Percentiles rank a stretch among this genome's conserved stretches.
phyloP scores from a whole-genome alignment of 352 stramenopile species.

The Pythium folliculosum region DNA sequence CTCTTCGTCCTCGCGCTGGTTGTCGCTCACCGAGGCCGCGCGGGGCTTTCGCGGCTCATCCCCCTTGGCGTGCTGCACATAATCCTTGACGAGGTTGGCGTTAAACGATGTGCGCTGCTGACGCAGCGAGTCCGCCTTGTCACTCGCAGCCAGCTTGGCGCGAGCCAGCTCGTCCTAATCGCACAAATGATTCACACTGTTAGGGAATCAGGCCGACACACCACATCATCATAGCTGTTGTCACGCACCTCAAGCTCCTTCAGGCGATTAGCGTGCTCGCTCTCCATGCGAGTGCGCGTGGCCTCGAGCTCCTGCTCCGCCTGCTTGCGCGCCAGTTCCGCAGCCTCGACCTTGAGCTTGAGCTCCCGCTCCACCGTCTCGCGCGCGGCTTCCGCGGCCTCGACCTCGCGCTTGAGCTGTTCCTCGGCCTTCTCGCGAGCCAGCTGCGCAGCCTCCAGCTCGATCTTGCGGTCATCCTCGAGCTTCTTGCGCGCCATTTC shows the following conservation, averaged over 20 bases:
- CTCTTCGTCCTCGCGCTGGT: constrained; percentile 5
- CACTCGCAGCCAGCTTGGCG: constrained; percentile 2
- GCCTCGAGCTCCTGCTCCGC: constrained; percentile 8
- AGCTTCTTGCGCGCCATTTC: constrained; percentile 1
- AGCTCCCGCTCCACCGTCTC: not conserved
- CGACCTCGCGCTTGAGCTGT: not conserved
- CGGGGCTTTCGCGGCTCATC: not conserved
- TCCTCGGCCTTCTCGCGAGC: not conserved
- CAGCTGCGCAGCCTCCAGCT: not conserved
- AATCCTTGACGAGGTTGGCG: constrained; percentile 5
- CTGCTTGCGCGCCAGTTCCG: not conserved
- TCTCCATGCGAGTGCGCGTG: constrained; percentile 32
- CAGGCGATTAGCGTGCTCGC: constrained; percentile 50
- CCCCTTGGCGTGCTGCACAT: not conserved
- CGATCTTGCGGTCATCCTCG: not conserved
- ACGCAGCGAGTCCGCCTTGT: constrained; percentile 13
- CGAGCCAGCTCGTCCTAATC: constrained; percentile 17
- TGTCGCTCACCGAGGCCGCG: not conserved
- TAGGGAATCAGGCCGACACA: not conserved
- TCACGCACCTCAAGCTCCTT: constrained; percentile 48
- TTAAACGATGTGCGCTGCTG: constrained; percentile 1
- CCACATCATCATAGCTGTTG: not conserved
- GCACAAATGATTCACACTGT: not conserved
- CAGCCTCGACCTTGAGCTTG: not conserved
- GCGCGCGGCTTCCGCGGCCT: not conserved